These are phyloP conservation scores for Plectranthus barbatus DNA, from an alignment of 257 asterid species.

Conservation along the genomic window DNA sequence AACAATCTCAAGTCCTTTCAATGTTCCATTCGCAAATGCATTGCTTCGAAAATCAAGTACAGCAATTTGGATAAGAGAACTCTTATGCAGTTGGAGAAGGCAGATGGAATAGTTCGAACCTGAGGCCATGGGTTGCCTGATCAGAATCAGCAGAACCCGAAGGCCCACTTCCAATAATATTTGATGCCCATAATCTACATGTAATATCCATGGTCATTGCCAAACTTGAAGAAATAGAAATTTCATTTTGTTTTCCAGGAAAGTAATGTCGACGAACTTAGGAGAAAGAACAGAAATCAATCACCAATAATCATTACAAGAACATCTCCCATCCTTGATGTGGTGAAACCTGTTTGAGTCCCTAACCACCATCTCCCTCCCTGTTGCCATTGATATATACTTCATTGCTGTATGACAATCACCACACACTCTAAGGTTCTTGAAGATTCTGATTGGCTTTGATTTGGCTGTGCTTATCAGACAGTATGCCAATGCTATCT, in stretches of 20 bases:
- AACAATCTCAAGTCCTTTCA: conserved; percentile 77
- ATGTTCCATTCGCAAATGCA: too few species aligned
- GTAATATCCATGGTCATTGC: conserved; percentile 94
- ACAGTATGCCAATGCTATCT: conserved; percentile 74
- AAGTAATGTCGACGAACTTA: neutral
- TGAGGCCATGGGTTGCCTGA: too few species aligned
- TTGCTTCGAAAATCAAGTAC: too few species aligned
- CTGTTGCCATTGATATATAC: conserved; percentile 52
- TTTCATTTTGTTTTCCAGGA: neutral
- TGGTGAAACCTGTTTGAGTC: conserved; percentile 94
- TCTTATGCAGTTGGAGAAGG: conserved; percentile 68
- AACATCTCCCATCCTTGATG: conserved; percentile 59
- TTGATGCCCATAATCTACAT: conserved; percentile 96
- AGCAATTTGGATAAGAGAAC: too few species aligned
- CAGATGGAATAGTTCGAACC: too few species aligned
- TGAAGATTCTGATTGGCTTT: conserved; percentile 63
- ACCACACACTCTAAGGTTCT: conserved; percentile 83
- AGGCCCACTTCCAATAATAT: too few species aligned
- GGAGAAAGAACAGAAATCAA: neutral
- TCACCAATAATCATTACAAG: conserved; percentile 94
- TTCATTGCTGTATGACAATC: conserved; percentile 83
- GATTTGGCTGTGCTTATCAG: conserved; percentile 52
- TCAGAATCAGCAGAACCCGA: too few species aligned
- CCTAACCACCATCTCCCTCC: conserved; percentile 75
- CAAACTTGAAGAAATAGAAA: neutral